Base-by-base conservation (phyloP, 2,329 filamentous ascomycete genomes). In the Pezicula carpinea region DNA sequence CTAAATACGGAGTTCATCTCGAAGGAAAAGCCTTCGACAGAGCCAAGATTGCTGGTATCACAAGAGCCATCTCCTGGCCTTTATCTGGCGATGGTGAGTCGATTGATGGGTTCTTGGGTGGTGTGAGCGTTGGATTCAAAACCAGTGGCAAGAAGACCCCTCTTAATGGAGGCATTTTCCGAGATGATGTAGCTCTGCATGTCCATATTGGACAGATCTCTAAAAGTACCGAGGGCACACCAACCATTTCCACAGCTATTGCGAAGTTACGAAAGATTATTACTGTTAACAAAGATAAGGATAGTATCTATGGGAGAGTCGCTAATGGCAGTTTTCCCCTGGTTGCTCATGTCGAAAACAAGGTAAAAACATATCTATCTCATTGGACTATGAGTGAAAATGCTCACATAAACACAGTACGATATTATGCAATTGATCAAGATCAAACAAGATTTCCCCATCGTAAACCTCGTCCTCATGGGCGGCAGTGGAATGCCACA, bases 1-100 rank as follows among this genome's bases (percentile, higher is more conserved):
- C 69, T 6, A 71, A 70, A 49, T 67, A 71, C 45, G 69, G 68
- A 1, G 49, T 71, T 17, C 63, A 59, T 51, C 59, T 72, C 1
- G 67, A 70, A 19, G 70, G 70, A 1, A 66, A 66, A 48, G 54
- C 57, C 1, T 72, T 74, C 50, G 58, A 56, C 1, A 61, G 70
- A 19, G 71, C 71, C 10, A 63, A 66, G 21, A 58, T 72, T 15
- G 71, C 67, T 14, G 72, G 72, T 15, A 63, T 74, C 15, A 75
- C 70, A 4, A 62, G 63, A 41, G 68, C 69, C 1, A 59, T 75
- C 8, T 69, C 71, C 2, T 57, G 68, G 5, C 72, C 71, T 2
- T 21, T 62, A 5, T 38, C 35, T 19, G 19, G 19, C 14, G 10
- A 22, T 32, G 40, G 40, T 7, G 40, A 41, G 8, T 49, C 53